Evolutionary conservation across 805 yeast species (phyloP), one percentile per base, ranked within the genome.

Genomic region (Saturnispora kantuleensis): DNA sequence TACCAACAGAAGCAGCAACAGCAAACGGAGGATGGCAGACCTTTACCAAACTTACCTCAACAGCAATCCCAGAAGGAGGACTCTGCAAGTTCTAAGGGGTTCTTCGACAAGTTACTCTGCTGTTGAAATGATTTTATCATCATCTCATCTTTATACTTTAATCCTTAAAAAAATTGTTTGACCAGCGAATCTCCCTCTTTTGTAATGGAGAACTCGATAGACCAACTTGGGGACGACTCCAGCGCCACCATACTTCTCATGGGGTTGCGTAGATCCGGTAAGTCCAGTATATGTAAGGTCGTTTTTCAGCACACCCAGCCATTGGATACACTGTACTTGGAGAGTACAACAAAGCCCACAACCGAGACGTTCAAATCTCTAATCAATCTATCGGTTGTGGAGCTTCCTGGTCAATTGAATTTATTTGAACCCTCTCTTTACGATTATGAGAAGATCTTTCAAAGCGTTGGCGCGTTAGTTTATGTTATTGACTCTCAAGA

Each of bases 301-400:
- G 94, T 93, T 2, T 93, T 93, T 64, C 96, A 90, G 62, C 84
- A 86, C 58, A 87, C 93, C 95, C 95, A 85, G 58, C 97, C 98
- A 1, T 68, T 88, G 49, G 97, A 90, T 56, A 89, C 97, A 0
- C 63, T 90, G 38, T 90, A 90, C 56, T 66, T 93, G 44, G 97
- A 90, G 54, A 79, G 89, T 42, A 90, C 98, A 0, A 76, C 94
- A 2, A 84, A 81, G 56, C 96, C 96, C 4, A 84, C 94, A 3
- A 74, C 83, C 11, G 96, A 88, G 55, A 84, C 77, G 56, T 84
- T 88, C 58, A 74, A 80, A 40, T 85, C 96, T 9, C 69, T 90
- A 42, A 85, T 89, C 35, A 93, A 89, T 59, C 67, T 90, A 38
- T 81, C 87, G 2, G 89, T 90, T 13, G 85, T 88, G 83, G 98